Percentiles rank a stretch among this genome's conserved stretches.
phyloP scores from a whole-genome alignment of 495 filamentous ascomycete species.

The Aspergillus steynii region DNA sequence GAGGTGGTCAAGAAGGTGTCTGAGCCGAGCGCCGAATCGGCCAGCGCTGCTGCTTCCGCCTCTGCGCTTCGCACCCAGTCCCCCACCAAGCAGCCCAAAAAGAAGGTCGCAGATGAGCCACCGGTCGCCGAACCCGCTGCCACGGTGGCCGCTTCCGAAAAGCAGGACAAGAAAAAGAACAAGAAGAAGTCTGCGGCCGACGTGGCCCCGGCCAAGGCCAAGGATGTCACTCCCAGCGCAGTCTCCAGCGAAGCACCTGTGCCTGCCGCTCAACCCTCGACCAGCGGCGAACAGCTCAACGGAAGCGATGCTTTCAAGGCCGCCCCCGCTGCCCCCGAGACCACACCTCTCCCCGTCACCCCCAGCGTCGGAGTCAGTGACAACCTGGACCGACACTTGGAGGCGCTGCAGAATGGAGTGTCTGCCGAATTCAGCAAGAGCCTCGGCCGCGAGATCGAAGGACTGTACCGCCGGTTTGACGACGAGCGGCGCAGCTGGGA shows the following conservation, averaged over 20 bases:
- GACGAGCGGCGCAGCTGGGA: conserved; percentile 65
- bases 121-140: conserved; percentile 21
- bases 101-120: conserved; percentile 45
- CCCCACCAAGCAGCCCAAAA: conserved; percentile 45
- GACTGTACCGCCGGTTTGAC: conserved; percentile 61
- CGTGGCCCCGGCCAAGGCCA: conserved; percentile 35
- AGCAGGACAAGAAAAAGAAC: conserved; percentile 58
- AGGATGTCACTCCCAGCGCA: conserved; percentile 23
- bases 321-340: conserved; percentile 7
- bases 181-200: conserved; percentile 49
- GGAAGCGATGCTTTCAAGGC: conserved; percentile 22
- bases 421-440: conserved; percentile 56
- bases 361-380: conserved; percentile 18
- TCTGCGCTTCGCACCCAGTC: conserved; percentile 39
- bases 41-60: conserved; percentile 32
- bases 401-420: conserved; percentile 56
- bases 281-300: conserved; percentile 18
- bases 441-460: conserved; percentile 57
- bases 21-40: conserved; percentile 27
- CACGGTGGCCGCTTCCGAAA: conserved; percentile 43
- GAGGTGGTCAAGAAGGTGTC: conserved; percentile 42
- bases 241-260: conserved; percentile 22
- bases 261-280: conserved; percentile 5
- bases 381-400: conserved; percentile 51
- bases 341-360: conserved; percentile 5